Percentiles rank a stretch among this genome's conserved stretches.
These are phyloP conservation scores for Dactylellina leptospora DNA, from an alignment of 2,329 filamentous ascomycete genomes.

Conservation along the genomic window DNA sequence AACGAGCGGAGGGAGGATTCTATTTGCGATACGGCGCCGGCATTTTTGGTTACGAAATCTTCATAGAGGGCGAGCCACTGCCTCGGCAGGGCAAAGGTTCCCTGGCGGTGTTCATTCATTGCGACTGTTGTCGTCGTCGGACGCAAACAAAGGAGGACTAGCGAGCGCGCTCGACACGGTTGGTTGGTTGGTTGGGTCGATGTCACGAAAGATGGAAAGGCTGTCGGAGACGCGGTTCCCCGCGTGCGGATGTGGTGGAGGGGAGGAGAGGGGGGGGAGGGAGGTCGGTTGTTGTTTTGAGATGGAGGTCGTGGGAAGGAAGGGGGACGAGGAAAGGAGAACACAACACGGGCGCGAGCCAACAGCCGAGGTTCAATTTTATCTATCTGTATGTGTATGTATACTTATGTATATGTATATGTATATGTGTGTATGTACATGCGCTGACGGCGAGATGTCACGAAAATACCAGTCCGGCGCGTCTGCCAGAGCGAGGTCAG, in stretches of 20 bases:
- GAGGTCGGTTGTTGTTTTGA: not conserved
- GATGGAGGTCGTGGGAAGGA: constrained; percentile 5
- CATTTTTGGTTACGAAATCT: constrained; percentile 94
- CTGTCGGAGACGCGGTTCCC: not conserved
- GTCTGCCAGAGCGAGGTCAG: constrained; percentile 6
- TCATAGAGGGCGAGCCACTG: constrained; percentile 77
- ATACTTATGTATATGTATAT: not conserved
- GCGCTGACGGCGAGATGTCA: constrained; percentile 6
- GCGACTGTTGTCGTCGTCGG: constrained; percentile 9
- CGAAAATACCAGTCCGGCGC: constrained; percentile 33
- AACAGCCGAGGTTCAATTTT: constrained; percentile 49
- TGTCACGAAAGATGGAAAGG: not conserved
- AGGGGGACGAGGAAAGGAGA: constrained; percentile 1
- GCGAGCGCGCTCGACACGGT: no score
- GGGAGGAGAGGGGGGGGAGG: not conserved
- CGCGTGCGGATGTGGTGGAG: not conserved
- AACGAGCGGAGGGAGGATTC: constrained; percentile 90
- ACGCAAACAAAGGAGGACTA: constrained; percentile 12
- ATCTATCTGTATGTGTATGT: not conserved
- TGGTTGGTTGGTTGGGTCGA: not conserved
- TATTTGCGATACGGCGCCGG: constrained; percentile 90
- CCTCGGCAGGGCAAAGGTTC: constrained; percentile 69
- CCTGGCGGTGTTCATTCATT: constrained; percentile 39
- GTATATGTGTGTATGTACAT: not conserved
- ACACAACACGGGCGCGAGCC: constrained; percentile 9